Base-by-base conservation (phyloP, 306 rosid genomes). In the Crotalaria pallida region DNA sequence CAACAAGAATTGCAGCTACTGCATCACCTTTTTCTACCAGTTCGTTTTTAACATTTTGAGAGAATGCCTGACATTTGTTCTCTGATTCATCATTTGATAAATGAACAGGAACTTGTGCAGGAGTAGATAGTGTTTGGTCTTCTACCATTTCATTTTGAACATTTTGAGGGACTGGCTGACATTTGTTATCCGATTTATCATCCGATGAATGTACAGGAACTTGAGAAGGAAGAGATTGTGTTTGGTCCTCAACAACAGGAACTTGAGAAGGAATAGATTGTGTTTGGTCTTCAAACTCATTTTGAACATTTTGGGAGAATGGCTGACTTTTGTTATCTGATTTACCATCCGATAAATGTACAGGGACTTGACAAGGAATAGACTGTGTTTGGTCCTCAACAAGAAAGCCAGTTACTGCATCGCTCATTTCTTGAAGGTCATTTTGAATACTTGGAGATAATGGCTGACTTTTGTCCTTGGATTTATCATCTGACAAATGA, bases 71-170 rank as follows among this genome's bases (percentile, higher is more conserved):
- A 43, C 49, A 49, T 66, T 34, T 34, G 41, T 34, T 34, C 41
- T 34, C 41, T 34, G 41, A 34, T 34, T 34, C 11, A 8, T 34
- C 41, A 34, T 34, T 34, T 34, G 41, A 34, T 34, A 34, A 34
- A 34, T 0, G 10, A 34, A 15, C 27, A 10, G 18, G 50, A 12
- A 43, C 69, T 57, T 55, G 71, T 70, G 71, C 67, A 17, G 75
- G 31, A 72, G 57, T 12, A 4, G 69, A 43, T 65, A 72, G 85
- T 19, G 22, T 62, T 45, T 71, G 75, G 22, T 80, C 77, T 27
- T 27, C 31, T 27, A 27, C 31, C 50, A 80, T 58, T 49, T 78
- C 87, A 45, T 69, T 36, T 10, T 43, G 80, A 48, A 69, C 76
- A 73, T 45, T 50, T 59, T 59, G 47, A 34, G 73, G 73, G 21